phyloP scores from a whole-genome alignment of 2,329 filamentous ascomycete species.

The Colletotrichum abscissum region DNA sequence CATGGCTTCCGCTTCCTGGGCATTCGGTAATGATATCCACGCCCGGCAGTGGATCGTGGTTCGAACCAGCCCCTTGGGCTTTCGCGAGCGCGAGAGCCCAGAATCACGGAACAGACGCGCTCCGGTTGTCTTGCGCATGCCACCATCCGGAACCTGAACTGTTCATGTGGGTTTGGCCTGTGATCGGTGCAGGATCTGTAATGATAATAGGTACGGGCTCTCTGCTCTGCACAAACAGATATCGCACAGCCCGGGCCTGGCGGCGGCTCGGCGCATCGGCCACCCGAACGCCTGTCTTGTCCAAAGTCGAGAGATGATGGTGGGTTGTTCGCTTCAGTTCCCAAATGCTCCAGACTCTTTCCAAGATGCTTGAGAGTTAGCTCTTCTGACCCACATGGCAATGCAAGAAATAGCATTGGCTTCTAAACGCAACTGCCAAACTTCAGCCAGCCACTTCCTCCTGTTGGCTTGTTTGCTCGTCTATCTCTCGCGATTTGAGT shows the following conservation, averaged over 20 bases:
- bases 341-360: background rate
- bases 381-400: background rate
- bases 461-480: background rate
- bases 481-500: background rate
- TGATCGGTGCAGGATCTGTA: background rate
- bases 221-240: background rate
- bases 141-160: background rate
- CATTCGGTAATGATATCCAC: background rate
- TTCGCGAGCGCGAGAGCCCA: background rate
- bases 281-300: background rate
- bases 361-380: background rate
- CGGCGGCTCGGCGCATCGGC: background rate
- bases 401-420: background rate
- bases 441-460: background rate
- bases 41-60: background rate
- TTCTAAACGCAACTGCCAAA: background rate
- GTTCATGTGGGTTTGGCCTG: background rate
- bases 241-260: background rate
- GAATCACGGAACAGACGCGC: background rate
- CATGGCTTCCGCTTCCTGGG: background rate
- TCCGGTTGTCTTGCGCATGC: background rate
- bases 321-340: background rate
- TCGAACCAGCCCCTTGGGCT: background rate
- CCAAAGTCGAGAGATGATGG: background rate
- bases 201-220: background rate